Percentiles rank a stretch among this genome's conserved stretches.
Evolutionary conservation across 768 basidiomycete genomes (phyloP).

Genomic region (Trametes punicea): DNA sequence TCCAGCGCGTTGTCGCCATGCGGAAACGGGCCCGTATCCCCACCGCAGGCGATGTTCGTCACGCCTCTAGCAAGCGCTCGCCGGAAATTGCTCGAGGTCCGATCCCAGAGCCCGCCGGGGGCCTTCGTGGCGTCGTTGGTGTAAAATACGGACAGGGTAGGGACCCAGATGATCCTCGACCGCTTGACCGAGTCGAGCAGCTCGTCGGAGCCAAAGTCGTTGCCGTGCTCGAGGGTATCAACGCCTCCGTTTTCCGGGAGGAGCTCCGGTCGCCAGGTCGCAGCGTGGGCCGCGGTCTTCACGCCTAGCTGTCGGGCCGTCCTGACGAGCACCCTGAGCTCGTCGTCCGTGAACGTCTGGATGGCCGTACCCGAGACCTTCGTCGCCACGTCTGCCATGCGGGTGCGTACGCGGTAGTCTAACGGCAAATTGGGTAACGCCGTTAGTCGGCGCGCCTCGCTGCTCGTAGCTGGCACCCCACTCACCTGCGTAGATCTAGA

Average conservation of each 20-base stretch:
- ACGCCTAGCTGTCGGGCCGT: constrained; percentile 50
- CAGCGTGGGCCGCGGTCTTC: constrained; percentile 58
- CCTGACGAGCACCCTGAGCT: constrained; percentile 47
- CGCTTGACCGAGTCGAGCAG: constrained; percentile 4
- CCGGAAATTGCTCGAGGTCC: constrained; percentile 39
- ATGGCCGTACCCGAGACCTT: constrained; percentile 34
- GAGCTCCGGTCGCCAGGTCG: constrained; percentile 22
- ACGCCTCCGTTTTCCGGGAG: constrained; percentile 27
- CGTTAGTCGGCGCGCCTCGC: not conserved
- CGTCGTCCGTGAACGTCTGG: constrained; percentile 42
- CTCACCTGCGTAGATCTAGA: constrained; percentile 52
- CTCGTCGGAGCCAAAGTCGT: constrained; percentile 24
- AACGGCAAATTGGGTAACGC: not conserved
- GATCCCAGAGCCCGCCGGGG: constrained; percentile 36
- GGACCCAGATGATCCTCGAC: constrained; percentile 44
- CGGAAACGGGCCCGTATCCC: constrained; percentile 62
- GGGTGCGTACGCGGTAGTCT: constrained; percentile 56
- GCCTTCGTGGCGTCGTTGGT: constrained; percentile 22
- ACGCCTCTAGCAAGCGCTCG: constrained; percentile 41
- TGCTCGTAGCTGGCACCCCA: constrained; percentile 6
- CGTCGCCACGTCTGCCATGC: constrained; percentile 41
- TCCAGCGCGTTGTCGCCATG: constrained; percentile 62
- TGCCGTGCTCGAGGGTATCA: constrained; percentile 60
- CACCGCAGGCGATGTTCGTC: constrained; percentile 55
- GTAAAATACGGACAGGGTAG: constrained; percentile 53